phyloP scores from a whole-genome alignment of 208 protist genomes.

The Trypanosoma melophagium region DNA sequence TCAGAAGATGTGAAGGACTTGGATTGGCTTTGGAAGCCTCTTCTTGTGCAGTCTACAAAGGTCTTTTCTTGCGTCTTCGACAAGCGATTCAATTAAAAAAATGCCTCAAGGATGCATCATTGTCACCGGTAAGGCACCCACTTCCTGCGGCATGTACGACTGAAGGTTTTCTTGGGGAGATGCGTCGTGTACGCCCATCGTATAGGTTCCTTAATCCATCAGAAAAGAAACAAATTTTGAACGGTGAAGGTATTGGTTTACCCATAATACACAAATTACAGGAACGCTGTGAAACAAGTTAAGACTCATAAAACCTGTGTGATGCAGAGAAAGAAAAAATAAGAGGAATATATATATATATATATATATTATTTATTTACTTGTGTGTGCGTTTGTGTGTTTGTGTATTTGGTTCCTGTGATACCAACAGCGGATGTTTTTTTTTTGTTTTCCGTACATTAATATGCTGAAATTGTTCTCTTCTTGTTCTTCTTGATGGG shows the following conservation, averaged over 20 bases:
- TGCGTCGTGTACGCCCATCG: slow-evolving; percentile 24
- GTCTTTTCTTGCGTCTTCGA: slow-evolving; percentile 21
- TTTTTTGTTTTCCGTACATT: too few relatives aligned
- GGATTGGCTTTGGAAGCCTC: slow-evolving; percentile 1
- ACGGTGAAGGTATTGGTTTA: slow-evolving; percentile 13
- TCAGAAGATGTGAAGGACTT: slow-evolving; percentile 9
- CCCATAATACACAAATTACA: slow-evolving; percentile 7
- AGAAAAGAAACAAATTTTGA: slow-evolving; percentile 13
- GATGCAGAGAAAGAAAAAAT: neutral
- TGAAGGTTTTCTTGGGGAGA: slow-evolving; percentile 19
- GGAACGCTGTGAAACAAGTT: slow-evolving; percentile 19
- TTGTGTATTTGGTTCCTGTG: too few relatives aligned
- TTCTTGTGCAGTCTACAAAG: slow-evolving; percentile 17
- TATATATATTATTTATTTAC: neutral
- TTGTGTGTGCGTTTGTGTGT: neutral
- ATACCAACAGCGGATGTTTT: too few relatives aligned
- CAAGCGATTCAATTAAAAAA: slow-evolving; percentile 24
- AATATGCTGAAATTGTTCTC: neutral
- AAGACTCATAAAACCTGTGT: neutral
- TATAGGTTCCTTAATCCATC: slow-evolving; percentile 24
- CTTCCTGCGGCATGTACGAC: neutral
- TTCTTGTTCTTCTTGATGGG: neutral
- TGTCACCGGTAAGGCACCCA: neutral
- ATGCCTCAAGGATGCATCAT: neutral
- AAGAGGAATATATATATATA: neutral